Evolutionary conservation across 2,329 filamentous ascomycete genomes (phyloP), one percentile per base, ranked within the genome.

Genomic region (Aureobasidium vineae): DNA sequence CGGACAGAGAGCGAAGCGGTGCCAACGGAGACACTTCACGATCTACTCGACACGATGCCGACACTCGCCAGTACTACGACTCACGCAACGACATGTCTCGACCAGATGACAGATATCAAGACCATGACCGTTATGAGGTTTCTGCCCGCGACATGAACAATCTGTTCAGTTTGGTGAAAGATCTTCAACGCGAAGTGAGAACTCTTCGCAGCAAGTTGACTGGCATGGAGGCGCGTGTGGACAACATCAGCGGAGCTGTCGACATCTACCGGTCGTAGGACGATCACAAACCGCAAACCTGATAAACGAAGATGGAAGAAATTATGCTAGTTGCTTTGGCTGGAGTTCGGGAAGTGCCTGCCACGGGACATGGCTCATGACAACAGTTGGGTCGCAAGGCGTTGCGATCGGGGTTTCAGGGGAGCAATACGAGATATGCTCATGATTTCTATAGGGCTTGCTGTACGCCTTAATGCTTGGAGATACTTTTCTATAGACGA

Each of bases 241-340:
- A 64, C 49, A 38, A 53, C 28, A 36, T 64, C 5, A 53, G 47
- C 52, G 61, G 61, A 41, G 61, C 61, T 49, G 54, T 63, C 31
- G 66, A 68, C 23, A 57, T 43, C 6, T 66, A 59, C 65, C 28
- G 31, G n/a, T 5, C 65, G 28, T 66, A 59, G 40, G 19, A 45
- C 13, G 40, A 11, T 23, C 23, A 2, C 3, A 4, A 15, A 16
- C 41, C 13, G 5, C 3, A 4, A 15, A 16, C 41, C 13, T 43
- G 41, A 13, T 21, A 1, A 10, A 21, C 7, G 41, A 43, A 10
- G 41, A 43, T 36, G 33, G 8, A 10, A 36, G 33, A 10, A 10
- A 11, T 36, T 11, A 33, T 36, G 33, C 10, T n/a, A 43, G 15
- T 19, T 41, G 40, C 40, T 41, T 6, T 49, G 21, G 13, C 23